Evolutionary conservation across 306 rosid genomes (phyloP), one percentile per base, ranked within the genome.

Genomic region (Rosa persica): DNA sequence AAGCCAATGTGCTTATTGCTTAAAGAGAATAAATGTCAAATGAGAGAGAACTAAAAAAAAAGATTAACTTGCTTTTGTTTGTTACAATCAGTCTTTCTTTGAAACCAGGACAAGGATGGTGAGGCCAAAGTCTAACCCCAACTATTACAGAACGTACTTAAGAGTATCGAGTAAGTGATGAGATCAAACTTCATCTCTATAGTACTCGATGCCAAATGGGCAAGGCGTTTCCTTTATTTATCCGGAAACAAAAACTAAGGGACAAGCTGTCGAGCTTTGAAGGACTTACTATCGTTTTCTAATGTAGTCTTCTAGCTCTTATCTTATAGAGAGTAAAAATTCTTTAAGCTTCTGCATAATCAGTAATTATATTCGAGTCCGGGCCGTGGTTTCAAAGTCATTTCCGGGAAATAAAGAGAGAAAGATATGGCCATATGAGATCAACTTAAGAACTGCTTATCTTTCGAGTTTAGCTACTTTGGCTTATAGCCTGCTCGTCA

Each of bases 21-120:
- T 34, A 54, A 76, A 76, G 77, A 72, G 80, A 75, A 75, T 73
- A 19, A 75, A 85, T 83, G 88, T 88, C 88, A 90, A 85, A 86
- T 76, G 83, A 61, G 44, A 52, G 77, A 78, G 66, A 39, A 54
- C 25, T 70, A 52, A 49, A 64, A 3, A 64, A 48, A 76, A 52
- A n/a, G 60, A 36, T 47, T 43, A n/a, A 39, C 67, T 70, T 34
- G 38, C 68, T 64, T 64, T 64, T 15, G 68, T 34, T 16, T 64
- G 44, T 64, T 62, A 62, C 12, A 30, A 64, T 17, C 43, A 34
- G 43, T 64, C 69, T 13, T 61, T 61, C 40, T 30, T 61, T 34
- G 40, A 27, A 61, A 15, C 40, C 9, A 65, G 6, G n/a, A 65
- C 70, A 65, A 30, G 22, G 38, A 16, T 65, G 42, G 23, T 64